Percentiles rank a stretch among this genome's conserved stretches.
Conservation (phyloP, 1,284 basidiomycete genomes). For the Schizopora paradoxa region DNA sequence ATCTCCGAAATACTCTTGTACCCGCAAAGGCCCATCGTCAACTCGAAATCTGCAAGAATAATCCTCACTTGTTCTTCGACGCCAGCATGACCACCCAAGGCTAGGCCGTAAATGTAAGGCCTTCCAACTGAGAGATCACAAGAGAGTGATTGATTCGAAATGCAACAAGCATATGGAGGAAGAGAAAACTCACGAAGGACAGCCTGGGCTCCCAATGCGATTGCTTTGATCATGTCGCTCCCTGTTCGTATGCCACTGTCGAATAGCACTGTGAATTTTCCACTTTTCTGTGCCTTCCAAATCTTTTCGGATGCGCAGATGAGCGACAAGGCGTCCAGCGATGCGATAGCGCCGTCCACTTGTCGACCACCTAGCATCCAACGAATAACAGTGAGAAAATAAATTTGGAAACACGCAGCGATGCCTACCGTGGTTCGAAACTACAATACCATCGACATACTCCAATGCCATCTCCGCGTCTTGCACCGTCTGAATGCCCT, state of each 20-base stretch:
- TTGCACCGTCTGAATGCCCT: constrained; percentile 61
- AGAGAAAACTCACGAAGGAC: constrained; percentile 46
- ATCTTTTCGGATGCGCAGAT: constrained; percentile 57
- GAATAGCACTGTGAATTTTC: constrained; percentile 66
- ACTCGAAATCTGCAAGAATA: constrained; percentile 50
- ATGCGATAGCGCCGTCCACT: constrained; percentile 73
- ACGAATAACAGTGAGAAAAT: constrained; percentile 1
- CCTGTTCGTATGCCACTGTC: constrained; percentile 77
- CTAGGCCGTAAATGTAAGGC: constrained; percentile 47
- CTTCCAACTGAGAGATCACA: constrained; percentile 37
- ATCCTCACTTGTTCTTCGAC: constrained; percentile 48
- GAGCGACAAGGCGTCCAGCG: constrained; percentile 60
- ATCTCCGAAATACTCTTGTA: constrained; percentile 36
- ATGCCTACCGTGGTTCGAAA: constrained; percentile 71
- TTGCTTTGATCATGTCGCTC: constrained; percentile 70
- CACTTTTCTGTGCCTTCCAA: constrained; percentile 47
- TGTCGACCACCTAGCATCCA: constrained; percentile 60
- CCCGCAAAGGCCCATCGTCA: constrained; percentile 43
- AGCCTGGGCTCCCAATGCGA: constrained; percentile 64
- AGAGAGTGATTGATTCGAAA: not conserved
- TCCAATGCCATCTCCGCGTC: constrained; percentile 69
- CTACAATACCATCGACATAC: constrained; percentile 66
- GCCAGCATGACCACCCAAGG: constrained; percentile 47
- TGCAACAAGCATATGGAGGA: not conserved
- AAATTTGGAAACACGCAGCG: not conserved